Conservation (phyloP, 2,329 filamentous ascomycete genomes). For the Pseudogymnoascus sp. region DNA sequence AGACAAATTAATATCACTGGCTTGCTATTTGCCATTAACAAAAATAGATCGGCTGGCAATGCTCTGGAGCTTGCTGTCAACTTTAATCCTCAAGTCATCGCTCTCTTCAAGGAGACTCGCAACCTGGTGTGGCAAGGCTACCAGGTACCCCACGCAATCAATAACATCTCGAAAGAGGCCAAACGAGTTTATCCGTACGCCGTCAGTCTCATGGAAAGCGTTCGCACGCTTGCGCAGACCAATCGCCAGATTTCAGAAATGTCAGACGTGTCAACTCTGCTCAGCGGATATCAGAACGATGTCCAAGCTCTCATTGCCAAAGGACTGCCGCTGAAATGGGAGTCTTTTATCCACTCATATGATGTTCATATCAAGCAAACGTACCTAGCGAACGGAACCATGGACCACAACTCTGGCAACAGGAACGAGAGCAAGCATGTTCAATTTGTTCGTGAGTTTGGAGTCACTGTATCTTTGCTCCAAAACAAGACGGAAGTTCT, state of each 20-base stretch:
- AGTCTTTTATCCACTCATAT: slow-evolving; percentile 95
- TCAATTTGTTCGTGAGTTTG: slow-evolving; percentile 92
- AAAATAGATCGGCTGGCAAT: slow-evolving; percentile 85
- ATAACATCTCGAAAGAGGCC: slow-evolving; percentile 96
- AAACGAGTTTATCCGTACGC: slow-evolving; percentile 97
- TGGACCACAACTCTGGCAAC: slow-evolving; percentile 47
- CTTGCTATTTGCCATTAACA: slow-evolving; percentile 81
- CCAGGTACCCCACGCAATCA: slow-evolving; percentile 87
- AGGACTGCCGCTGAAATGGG: slow-evolving; percentile 88
- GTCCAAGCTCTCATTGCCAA: slow-evolving; percentile 78
- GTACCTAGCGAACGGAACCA: slow-evolving; percentile 51
- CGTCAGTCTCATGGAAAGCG: slow-evolving; percentile 96
- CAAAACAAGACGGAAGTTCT: slow-evolving; percentile 82
- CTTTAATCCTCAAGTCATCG: slow-evolving; percentile 95
- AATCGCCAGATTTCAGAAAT: slow-evolving; percentile 77
- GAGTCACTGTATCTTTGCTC: slow-evolving; percentile 75
- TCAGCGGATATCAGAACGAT: slow-evolving; percentile 88
- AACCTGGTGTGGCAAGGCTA: slow-evolving; percentile 95
- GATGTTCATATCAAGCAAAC: slow-evolving; percentile 72
- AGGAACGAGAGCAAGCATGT: slow-evolving; percentile 85
- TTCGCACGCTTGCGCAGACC: slow-evolving; percentile 87
- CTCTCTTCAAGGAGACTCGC: slow-evolving; percentile 95
- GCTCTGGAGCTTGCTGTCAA: slow-evolving; percentile 85
- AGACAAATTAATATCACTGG: slow-evolving; percentile 89
- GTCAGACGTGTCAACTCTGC: slow-evolving; percentile 77